A percentile compares a stretch with the other conserved stretches of the same genome.
Conservation (phyloP, 306 rosid genomes). For the Vicia sativa region DNA sequence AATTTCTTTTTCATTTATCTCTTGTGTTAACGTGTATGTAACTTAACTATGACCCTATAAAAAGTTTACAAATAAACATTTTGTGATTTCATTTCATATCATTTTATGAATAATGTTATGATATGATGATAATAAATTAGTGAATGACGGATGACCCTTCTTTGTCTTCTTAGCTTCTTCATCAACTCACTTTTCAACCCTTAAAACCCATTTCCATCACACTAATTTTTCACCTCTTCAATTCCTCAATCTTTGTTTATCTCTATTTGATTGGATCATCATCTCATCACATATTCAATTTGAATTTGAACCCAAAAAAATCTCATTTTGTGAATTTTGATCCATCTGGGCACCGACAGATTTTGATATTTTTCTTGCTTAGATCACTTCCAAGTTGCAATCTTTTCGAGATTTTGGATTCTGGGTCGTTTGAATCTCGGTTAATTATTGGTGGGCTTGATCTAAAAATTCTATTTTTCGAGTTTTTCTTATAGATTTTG, state of each 20-base stretch:
- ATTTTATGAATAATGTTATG: background rate
- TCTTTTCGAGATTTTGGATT: constrained; percentile 16
- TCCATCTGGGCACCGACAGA: constrained; percentile 48
- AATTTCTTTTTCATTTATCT: background rate
- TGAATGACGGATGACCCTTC: constrained; percentile 50
- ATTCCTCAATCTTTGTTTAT: constrained; percentile 9
- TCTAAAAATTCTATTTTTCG: constrained; percentile 34
- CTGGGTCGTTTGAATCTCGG: constrained; percentile 57
- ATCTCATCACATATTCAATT: constrained; percentile 40
- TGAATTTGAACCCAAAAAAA: background rate
- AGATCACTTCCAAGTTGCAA: constrained; percentile 33
- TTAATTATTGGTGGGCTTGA: constrained; percentile 44
- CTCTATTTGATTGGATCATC: constrained; percentile 39
- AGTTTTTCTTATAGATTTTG: background rate
- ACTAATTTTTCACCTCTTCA: background rate
- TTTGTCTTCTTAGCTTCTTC: constrained; percentile 48
- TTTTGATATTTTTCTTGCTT: constrained; percentile 41
- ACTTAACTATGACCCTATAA: constrained; percentile 3
- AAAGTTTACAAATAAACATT: background rate
- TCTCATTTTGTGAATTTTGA: constrained; percentile 12
- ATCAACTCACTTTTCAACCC: constrained; percentile 33
- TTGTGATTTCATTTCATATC: background rate
- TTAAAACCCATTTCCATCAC: constrained; percentile 34
- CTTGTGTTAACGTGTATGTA: background rate
- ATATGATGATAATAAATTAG: constrained; percentile 33